A percentile compares a stretch with the other conserved stretches of the same genome.
phyloP scores from a whole-genome alignment of 2,329 filamentous ascomycete genomes.

The Lecanicillium sp. region DNA sequence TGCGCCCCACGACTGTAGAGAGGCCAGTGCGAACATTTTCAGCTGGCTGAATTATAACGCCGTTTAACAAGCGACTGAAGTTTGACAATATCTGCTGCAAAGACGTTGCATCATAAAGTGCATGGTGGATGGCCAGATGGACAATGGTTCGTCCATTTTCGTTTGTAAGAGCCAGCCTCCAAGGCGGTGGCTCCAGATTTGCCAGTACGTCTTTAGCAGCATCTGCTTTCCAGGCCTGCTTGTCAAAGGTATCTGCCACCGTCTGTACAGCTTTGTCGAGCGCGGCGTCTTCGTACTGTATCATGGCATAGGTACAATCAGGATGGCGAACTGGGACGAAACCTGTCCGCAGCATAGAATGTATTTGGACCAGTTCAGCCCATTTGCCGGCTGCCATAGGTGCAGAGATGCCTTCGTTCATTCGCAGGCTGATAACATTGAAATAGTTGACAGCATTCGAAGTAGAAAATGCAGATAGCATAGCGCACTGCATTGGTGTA shows the following conservation, averaged over 20 bases:
- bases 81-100: constrained; percentile 59
- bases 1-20: constrained; percentile 34
- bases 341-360: constrained; percentile 71
- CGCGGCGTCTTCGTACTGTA: neutral
- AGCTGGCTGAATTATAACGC: constrained; percentile 6
- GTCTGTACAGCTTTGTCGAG: neutral
- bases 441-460: constrained; percentile 66
- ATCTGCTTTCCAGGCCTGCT: neutral
- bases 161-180: constrained; percentile 51
- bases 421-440: constrained; percentile 58
- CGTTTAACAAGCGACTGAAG: constrained; percentile 34
- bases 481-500: constrained; percentile 71
- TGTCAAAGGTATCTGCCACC: neutral
- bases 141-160: constrained; percentile 22
- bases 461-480: constrained; percentile 67
- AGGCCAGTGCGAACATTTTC: constrained; percentile 31
- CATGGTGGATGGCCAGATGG: constrained; percentile 62
- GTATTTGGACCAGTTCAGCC: constrained; percentile 42
- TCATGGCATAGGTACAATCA: constrained; percentile 53
- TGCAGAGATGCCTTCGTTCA: constrained; percentile 36
- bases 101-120: constrained; percentile 78
- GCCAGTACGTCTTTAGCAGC: constrained; percentile 26
- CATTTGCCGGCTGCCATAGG: constrained; percentile 51
- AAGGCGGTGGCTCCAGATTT: constrained; percentile 51
- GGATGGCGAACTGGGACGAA: constrained; percentile 59